Conservation (phyloP, 805 yeast species). For the Lipomyces mesembrius region DNA sequence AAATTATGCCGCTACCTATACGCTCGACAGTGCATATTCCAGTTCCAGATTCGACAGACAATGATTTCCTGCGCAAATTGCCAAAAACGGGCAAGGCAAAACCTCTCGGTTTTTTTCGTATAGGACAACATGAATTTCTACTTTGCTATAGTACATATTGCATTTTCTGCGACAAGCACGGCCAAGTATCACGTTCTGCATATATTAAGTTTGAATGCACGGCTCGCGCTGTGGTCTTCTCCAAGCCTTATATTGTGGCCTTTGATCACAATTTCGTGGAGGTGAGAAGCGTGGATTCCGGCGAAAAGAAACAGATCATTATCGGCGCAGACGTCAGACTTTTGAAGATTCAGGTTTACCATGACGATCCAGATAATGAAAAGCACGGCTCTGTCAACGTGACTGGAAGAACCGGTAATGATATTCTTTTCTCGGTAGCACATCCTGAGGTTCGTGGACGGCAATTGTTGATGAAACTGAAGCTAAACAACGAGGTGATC, state of each 20-base stretch:
- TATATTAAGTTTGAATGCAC: slow-evolving; percentile 50
- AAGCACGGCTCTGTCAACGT: background rate
- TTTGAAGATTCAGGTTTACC: slow-evolving; percentile 10
- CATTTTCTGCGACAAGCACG: slow-evolving; percentile 61
- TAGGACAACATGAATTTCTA: slow-evolving; percentile 58
- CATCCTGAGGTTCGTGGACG: slow-evolving; percentile 28
- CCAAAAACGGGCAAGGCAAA: slow-evolving; percentile 32
- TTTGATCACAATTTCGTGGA: slow-evolving; percentile 72
- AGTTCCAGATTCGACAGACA: background rate
- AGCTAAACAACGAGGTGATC: slow-evolving; percentile 21
- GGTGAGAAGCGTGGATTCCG: slow-evolving; percentile 60
- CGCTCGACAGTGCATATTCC: slow-evolving; percentile 10
- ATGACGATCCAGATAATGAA: background rate
- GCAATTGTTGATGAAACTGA: slow-evolving; percentile 25
- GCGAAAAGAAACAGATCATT: slow-evolving; percentile 62
- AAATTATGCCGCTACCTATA: slow-evolving; percentile 56
- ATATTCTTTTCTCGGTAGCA: slow-evolving; percentile 26
- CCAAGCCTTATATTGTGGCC: slow-evolving; percentile 56
- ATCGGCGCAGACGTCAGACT: slow-evolving; percentile 65
- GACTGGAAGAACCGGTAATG: slow-evolving; percentile 13
- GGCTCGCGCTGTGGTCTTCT: slow-evolving; percentile 48
- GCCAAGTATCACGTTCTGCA: slow-evolving; percentile 48
- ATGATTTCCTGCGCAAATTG: slow-evolving; percentile 4
- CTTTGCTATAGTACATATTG: slow-evolving; percentile 75
- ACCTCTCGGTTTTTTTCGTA: slow-evolving; percentile 68